Conservation (phyloP, 257 asterid genomes). For the Dorcoceras hygrometricum region DNA sequence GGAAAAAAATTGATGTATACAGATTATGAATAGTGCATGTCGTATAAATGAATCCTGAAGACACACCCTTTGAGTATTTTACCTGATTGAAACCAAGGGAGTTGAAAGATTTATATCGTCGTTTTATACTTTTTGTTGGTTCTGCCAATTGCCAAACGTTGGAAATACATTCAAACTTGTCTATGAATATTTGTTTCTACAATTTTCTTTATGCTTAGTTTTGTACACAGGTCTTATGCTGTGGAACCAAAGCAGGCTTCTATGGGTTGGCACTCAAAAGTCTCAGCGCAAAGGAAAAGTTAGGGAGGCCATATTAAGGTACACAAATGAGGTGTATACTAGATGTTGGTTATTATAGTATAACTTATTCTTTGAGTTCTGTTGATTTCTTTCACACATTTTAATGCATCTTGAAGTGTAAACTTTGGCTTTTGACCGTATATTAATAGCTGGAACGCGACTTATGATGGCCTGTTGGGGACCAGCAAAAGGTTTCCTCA, state of each 20-base stretch:
- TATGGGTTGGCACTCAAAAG: conserved; percentile 49
- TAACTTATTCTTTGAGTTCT: not conserved
- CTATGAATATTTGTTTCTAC: not conserved
- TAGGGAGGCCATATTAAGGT: conserved; percentile 57
- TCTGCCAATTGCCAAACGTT: not conserved
- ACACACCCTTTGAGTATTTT: not conserved
- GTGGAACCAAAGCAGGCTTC: conserved; percentile 68
- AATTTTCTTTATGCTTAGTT: not conserved
- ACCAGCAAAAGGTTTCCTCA: conserved; percentile 60
- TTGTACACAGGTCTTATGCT: conserved; percentile 45
- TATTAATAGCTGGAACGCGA: conserved; percentile 56
- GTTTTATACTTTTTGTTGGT: not conserved
- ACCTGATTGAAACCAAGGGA: not conserved
- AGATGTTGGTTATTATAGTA: not conserved
- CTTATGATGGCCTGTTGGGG: conserved; percentile 58
- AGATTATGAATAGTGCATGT: not conserved
- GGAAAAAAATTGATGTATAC: not conserved
- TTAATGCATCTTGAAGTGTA: not conserved
- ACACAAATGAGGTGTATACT: not conserved
- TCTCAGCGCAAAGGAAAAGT: conserved; percentile 30
- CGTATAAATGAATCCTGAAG: not conserved
- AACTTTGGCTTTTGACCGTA: not conserved
- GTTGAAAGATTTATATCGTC: not conserved
- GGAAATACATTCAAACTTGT: not conserved
- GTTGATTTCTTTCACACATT: not conserved